Conservation (phyloP, 148 eudicot genomes). For the Chenopodium berlandieri region DNA sequence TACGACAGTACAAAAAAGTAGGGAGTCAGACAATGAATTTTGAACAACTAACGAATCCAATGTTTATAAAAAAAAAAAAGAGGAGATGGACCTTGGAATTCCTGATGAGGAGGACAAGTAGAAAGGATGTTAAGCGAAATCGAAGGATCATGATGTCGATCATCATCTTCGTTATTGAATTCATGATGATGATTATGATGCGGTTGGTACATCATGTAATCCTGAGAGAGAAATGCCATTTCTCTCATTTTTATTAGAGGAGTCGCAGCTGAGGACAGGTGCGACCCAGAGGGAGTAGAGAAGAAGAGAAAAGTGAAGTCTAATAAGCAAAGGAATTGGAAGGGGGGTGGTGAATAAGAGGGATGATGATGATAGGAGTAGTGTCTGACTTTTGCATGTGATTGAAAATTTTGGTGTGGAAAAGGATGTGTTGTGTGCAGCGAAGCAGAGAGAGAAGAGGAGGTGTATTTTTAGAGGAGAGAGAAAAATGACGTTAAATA, state of each 20-base stretch:
- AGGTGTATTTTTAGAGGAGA: constrained; percentile 1
- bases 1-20: background rate
- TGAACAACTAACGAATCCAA: background rate
- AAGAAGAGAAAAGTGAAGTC: background rate
- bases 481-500: constrained; percentile 6
- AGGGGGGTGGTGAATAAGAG: background rate
- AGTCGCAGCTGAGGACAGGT: background rate
- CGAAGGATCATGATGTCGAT: constrained; percentile 34
- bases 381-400: constrained; percentile 41
- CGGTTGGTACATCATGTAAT: constrained; percentile 30
- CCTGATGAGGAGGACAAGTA: constrained; percentile 37
- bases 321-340: background rate
- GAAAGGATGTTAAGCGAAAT: constrained; percentile 33
- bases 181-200: constrained; percentile 17
- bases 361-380: background rate
- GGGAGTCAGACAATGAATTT: background rate
- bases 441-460: constrained; percentile 18
- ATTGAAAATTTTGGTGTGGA: background rate
- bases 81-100: constrained; percentile 36
- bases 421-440: constrained; percentile 25
- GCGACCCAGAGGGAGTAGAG: too few species aligned
- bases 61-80: background rate
- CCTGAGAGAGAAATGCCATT: constrained; percentile 36
- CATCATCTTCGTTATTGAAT: constrained; percentile 11
- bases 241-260: constrained; percentile 22